Conservation (phyloP, 2,329 filamentous ascomycete species). For the Aspergillus hiratsukae region DNA sequence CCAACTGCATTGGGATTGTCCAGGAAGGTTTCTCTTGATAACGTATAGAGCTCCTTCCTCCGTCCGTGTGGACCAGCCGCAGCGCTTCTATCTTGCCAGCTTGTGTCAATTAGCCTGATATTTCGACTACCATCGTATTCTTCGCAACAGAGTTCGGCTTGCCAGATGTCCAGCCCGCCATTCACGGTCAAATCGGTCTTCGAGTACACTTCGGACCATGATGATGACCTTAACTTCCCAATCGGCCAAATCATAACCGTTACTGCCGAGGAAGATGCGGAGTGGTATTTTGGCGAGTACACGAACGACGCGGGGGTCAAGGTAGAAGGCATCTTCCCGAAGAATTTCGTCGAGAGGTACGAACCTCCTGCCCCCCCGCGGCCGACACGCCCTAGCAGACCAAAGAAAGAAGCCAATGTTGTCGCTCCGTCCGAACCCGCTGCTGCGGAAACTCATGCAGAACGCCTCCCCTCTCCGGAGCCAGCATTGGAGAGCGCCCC, state of each 20-base stretch:
- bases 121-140: slow-evolving; percentile 14
- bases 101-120: not conserved
- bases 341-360: slow-evolving; percentile 96
- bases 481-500: slow-evolving; percentile 24
- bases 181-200: slow-evolving; percentile 96
- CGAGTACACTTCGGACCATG: slow-evolving; percentile 88
- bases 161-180: slow-evolving; percentile 62
- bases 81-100: not conserved
- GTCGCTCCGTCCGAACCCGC: slow-evolving; percentile 28
- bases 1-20: not conserved
- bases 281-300: slow-evolving; percentile 93
- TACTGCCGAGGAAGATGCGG: slow-evolving; percentile 83
- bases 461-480: slow-evolving; percentile 31
- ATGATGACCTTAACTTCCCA: slow-evolving; percentile 87
- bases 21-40: not conserved
- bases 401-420: slow-evolving; percentile 58
- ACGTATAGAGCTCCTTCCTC: not conserved
- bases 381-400: slow-evolving; percentile 65
- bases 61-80: not conserved
- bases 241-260: slow-evolving; percentile 89
- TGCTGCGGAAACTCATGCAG: slow-evolving; percentile 24
- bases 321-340: slow-evolving; percentile 83
- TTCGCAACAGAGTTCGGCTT: slow-evolving; percentile 9
- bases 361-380: slow-evolving; percentile 87
- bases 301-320: slow-evolving; percentile 68